Evolutionary conservation across 352 stramenopile genomes (phyloP), one percentile per base, ranked within the genome.

Genomic region (Globisporangium irregulare): DNA sequence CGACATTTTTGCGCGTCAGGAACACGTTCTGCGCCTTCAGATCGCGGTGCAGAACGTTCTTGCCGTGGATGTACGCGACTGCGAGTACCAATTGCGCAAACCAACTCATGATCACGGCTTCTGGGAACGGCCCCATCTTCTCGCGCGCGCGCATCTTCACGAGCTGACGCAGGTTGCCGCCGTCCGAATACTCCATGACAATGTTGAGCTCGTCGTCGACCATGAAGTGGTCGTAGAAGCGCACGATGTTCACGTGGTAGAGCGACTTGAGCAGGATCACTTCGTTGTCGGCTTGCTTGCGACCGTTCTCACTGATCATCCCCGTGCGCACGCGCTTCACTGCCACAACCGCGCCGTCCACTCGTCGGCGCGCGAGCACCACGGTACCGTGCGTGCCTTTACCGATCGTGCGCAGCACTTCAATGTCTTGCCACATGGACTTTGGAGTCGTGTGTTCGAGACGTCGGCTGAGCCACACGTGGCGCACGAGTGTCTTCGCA

Each of bases 1-100:
- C 86, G 7, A 96, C 86, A 64, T 94, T 92, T 64, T 92, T 90
- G 55, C 88, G 80, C 24, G 89, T 95, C 4, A 97, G 74, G 54
- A 97, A 97, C 25, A 97, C 82, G 59, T 97, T 97, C 64, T 94
- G 85, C 32, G 89, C 87, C 73, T 97, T 97, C 3, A 97, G 64
- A 55, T 97, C 89, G 34, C 89, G 88, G 54, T 97, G 89, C 25
- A 97, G 68, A 62, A 97, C 87, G 64, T 95, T 95, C 73, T 95
- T 94, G 58, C 84, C 86, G 69, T 97, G 89, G 29, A 97, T 95
- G 72, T 97, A 95, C 10, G 85, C 84, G 22, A 95, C 86, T 7
- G 87, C 87, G 22, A 95, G 71, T 65, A 94, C 84, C 1, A 96
- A 76, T 64, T 96, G 89, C 22, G 87, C 85, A 59, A 96, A 96